Base-by-base conservation (phyloP, 2,329 filamentous ascomycete species). In the Cyphellophora europaea region DNA sequence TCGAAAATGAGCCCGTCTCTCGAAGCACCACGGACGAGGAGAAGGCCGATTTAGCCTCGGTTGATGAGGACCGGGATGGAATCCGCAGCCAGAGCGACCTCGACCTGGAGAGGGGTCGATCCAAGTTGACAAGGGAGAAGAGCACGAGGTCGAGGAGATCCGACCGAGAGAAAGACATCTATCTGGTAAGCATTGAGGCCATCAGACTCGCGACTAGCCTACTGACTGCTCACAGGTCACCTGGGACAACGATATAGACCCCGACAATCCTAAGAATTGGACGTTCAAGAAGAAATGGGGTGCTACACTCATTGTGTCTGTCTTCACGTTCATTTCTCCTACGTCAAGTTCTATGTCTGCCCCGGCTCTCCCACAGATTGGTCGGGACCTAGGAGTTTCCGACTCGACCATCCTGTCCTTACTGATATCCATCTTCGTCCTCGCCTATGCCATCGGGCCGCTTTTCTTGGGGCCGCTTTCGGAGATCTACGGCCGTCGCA, bases 311-410 rank as follows among this genome's bases (percentile, higher is more conserved):
- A 61, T 74, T 35, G 60, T 77, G 18, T 67, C 74, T 1, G 57
- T 62, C 32, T 77, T 77, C 50, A 76, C 73, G 2, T 66, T 79
- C 44, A 71, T 79, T 40, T 75, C 74, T 2, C 75, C 77, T 0
- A 72, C 81, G 16, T 73, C 75, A 2, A 76, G 72, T 4, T 72
- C 71, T 21, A 79, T 80, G 67, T 52, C 72, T 3, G 64, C 69
- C 0, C 71, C 71, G 0, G 68, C 64, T 1, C 47, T 81, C 25
- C 51, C 53, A 6, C 52, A 61, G 3, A 72, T 81, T 31, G 62
- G 65, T n/a, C 46, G 49, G 2, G 72, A 79, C 17, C 62, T 80
- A 21, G 41, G 66, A 36, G 72, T 79, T 27, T 53, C 56, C 1
- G 60, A 61, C 31, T 50, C 57, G 21, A 58, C 69, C 17, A 53